phyloP scores from a whole-genome alignment of 768 basidiomycete genomes.

The Daedaleopsis sinensis region DNA sequence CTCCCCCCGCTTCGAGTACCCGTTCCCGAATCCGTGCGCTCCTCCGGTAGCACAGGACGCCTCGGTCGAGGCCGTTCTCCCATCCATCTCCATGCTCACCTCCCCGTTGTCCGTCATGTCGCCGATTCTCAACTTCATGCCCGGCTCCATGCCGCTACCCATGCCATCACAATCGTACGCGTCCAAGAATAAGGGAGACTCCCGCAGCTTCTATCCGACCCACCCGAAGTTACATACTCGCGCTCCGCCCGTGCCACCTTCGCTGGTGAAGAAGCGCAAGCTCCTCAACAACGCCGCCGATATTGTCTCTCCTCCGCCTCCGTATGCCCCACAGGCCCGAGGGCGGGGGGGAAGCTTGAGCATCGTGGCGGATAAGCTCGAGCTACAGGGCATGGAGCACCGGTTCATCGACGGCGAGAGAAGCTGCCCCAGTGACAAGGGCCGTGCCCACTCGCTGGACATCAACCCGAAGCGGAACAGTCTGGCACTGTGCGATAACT shows the following conservation, averaged over 20 bases:
- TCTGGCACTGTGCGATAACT: neutral
- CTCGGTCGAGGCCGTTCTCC: slow-evolving; percentile 4
- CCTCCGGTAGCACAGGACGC: slow-evolving; percentile 11
- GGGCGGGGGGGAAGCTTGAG: slow-evolving; percentile 5
- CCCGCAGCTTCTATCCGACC: slow-evolving; percentile 25
- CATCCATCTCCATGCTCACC: slow-evolving; percentile 1
- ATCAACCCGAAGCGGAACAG: slow-evolving; percentile 1
- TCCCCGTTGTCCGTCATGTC: neutral
- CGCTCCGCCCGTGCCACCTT: slow-evolving; percentile 27
- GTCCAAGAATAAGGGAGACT: slow-evolving; percentile 3
- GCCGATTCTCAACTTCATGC: neutral
- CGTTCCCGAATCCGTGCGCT: slow-evolving; percentile 26
- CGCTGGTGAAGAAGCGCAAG: slow-evolving; percentile 21
- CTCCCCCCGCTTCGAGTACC: slow-evolving; percentile 37
- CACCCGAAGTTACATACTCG: slow-evolving; percentile 24
- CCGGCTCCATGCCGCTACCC: slow-evolving; percentile 4
- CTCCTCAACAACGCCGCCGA: neutral
- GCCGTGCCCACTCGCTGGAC: slow-evolving; percentile 9
- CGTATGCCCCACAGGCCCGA: neutral
- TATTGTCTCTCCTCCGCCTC: neutral
- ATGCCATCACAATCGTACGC: neutral
- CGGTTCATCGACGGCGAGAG: neutral
- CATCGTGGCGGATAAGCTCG: neutral
- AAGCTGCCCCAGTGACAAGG: neutral
- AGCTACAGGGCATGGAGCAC: neutral